These are phyloP conservation scores for Trichoderma atrobrunneum DNA, from an alignment of 2,329 filamentous ascomycete species.

Conservation along the genomic window DNA sequence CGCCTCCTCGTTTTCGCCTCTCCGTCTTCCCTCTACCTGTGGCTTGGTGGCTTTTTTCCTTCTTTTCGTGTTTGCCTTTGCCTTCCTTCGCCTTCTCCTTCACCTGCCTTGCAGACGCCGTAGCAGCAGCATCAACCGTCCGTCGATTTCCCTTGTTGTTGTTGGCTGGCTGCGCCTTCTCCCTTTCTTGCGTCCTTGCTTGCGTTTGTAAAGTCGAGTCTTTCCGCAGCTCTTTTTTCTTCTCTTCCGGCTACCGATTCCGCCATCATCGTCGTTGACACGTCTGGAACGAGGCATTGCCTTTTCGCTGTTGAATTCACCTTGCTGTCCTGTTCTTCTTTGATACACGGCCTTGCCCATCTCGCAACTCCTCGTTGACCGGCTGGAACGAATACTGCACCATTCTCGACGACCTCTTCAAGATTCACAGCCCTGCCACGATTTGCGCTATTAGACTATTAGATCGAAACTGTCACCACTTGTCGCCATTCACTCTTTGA, in stretches of 20 bases:
- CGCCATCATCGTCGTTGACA: slow-evolving; percentile 28
- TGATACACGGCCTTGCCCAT: neutral
- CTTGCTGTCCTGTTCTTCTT: neutral
- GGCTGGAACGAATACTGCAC: neutral
- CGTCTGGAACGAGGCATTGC: slow-evolving; percentile 34
- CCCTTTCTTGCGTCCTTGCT: slow-evolving; percentile 6
- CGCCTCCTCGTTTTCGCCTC: slow-evolving; percentile 19
- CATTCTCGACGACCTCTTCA: slow-evolving; percentile 7
- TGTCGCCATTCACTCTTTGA: slow-evolving; percentile 11
- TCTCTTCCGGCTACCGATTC: slow-evolving; percentile 25
- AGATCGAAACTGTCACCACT: slow-evolving; percentile 1
- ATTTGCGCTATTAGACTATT: slow-evolving; percentile 3
- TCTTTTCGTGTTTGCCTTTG: slow-evolving; percentile 23
- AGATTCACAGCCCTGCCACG: neutral
- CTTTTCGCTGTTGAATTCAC: slow-evolving; percentile 22
- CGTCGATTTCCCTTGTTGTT: slow-evolving; percentile 4
- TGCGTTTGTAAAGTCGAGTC: slow-evolving; percentile 16
- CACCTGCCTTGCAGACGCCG: slow-evolving; percentile 14
- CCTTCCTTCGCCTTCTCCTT: slow-evolving; percentile 12
- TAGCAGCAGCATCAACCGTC: slow-evolving; percentile 8
- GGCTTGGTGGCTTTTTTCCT: slow-evolving; percentile 13
- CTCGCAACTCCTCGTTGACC: neutral
- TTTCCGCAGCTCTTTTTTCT: slow-evolving; percentile 1
- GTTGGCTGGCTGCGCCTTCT: slow-evolving; percentile 8
- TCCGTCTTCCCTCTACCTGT: slow-evolving; percentile 15